Base-by-base conservation (phyloP, 2,329 filamentous ascomycete species). In the Aspergillus sp. region DNA sequence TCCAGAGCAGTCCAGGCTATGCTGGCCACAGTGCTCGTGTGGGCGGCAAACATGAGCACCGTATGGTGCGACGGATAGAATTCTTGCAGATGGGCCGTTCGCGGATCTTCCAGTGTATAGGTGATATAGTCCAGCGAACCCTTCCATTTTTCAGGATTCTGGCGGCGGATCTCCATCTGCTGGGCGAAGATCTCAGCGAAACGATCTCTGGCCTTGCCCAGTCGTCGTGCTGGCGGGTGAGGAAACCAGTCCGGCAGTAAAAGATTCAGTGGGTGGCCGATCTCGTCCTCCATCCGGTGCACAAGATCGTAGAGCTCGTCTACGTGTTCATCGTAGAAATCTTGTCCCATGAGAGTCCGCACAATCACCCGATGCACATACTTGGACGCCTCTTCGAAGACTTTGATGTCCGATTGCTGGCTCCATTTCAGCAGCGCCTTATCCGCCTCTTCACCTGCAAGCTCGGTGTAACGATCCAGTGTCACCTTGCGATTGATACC, bases 11-110 rank as follows among this genome's bases (percentile, higher is more conserved):
- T 57, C 54, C 54, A 57, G 15, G 54, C 41, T 19, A 57, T 50
- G 8, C 54, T 57, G 17, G 54, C 54, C 27, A 57, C 54, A 17
- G 54, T 57, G 25, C 54, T 57, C 10, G 54, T 57, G 19, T 57
- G 54, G 7, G 54, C 54, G n/a, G 54, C 54, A 25, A 57, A 57
- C 54, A 57, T 57, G 15, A 57, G 42, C 23, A 57, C 25, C 2
- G 44, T 49, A 32, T 57, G 54, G 42, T 57, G 54, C 13, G 54
- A 42, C 7, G 39, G 39, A n/a, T 57, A 57, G 44, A 17, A 57
- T 8, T 44, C 27, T 11, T 32, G 32, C 3, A 57, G 54, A 48
- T 57, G 54, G 11, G 54, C 54, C 3, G 54, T 57, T 8, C 39
- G 42, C 17, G 54, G 54, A n/a, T 57, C 54, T 19, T 32, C 30